These are phyloP conservation scores for Metschnikowia picachoensis DNA, from an alignment of 805 yeast species.

Conservation along the genomic window DNA sequence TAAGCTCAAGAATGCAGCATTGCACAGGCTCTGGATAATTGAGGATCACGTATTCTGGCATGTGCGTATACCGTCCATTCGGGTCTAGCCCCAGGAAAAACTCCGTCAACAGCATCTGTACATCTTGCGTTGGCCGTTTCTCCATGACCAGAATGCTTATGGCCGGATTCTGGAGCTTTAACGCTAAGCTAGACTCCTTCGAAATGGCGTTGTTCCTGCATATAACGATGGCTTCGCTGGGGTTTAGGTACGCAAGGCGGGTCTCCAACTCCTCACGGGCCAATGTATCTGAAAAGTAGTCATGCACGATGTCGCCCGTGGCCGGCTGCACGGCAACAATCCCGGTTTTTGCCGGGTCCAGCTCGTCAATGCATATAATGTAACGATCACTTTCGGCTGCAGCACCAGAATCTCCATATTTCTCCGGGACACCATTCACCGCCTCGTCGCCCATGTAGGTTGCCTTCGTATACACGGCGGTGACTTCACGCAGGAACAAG, in stretches of 20 bases:
- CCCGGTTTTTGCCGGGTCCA: slow-evolving; percentile 20
- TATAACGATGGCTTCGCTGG: slow-evolving; percentile 64
- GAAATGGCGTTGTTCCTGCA: slow-evolving; percentile 31
- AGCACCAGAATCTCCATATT: slow-evolving; percentile 2
- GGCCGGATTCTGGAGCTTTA: slow-evolving; percentile 18
- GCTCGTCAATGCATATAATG: slow-evolving; percentile 41
- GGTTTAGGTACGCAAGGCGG: slow-evolving; percentile 66
- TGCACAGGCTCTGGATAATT: slow-evolving; percentile 23
- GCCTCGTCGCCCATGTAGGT: slow-evolving; percentile 68
- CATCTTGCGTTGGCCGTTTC: slow-evolving; percentile 1
- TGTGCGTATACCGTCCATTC: slow-evolving; percentile 12
- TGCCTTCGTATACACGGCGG: slow-evolving; percentile 75
- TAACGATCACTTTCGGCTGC: slow-evolving; percentile 33
- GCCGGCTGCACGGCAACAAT: slow-evolving; percentile 65
- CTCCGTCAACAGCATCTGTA: slow-evolving; percentile 19
- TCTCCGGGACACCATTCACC: neutral
- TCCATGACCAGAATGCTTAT: slow-evolving; percentile 8
- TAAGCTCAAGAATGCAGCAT: slow-evolving; percentile 43
- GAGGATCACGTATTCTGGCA: slow-evolving; percentile 24
- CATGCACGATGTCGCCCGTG: slow-evolving; percentile 75
- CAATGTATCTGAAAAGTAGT: slow-evolving; percentile 59
- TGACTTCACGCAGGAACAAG: slow-evolving; percentile 64
- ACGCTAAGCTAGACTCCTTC: slow-evolving; percentile 23
- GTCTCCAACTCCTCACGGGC: slow-evolving; percentile 67
- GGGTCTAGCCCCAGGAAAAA: slow-evolving; percentile 24